Percentiles rank a stretch among this genome's conserved stretches.
Conservation (phyloP, 2,329 filamentous ascomycete species). For the Penicillium sp. region DNA sequence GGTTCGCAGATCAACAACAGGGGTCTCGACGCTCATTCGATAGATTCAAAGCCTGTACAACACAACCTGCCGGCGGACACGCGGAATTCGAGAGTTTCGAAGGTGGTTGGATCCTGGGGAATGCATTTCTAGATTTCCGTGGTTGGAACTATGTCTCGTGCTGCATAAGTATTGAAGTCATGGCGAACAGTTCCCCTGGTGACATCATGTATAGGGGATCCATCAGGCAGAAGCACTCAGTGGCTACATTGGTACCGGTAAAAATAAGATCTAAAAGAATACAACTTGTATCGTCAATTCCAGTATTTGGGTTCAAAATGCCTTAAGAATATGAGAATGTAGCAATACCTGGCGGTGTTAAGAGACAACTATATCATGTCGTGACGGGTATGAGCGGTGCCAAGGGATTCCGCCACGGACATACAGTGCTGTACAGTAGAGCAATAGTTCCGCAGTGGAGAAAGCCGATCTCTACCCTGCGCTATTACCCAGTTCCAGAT, state of each 20-base stretch:
- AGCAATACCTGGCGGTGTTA: background rate
- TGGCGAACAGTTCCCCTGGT: conserved; percentile 4
- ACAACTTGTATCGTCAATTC: background rate
- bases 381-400: background rate
- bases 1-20: conserved; percentile 1
- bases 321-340: background rate
- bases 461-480: background rate
- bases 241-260: background rate
- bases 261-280: background rate
- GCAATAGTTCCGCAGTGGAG: conserved; percentile 6
- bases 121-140: background rate
- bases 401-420: conserved; percentile 2
- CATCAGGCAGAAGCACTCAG: background rate
- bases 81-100: background rate
- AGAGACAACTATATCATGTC: background rate
- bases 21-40: conserved; percentile 1
- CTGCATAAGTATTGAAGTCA: conserved; percentile 3
- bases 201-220: conserved; percentile 9
- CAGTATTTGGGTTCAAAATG: background rate
- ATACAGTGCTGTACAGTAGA: background rate
- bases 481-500: background rate
- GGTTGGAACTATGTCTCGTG: background rate
- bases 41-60: background rate
- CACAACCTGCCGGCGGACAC: background rate
- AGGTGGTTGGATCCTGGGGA: background rate